Evolutionary conservation across 768 basidiomycete species (phyloP), one percentile per base, ranked within the genome.

Genomic region (Mycena belliarum): DNA sequence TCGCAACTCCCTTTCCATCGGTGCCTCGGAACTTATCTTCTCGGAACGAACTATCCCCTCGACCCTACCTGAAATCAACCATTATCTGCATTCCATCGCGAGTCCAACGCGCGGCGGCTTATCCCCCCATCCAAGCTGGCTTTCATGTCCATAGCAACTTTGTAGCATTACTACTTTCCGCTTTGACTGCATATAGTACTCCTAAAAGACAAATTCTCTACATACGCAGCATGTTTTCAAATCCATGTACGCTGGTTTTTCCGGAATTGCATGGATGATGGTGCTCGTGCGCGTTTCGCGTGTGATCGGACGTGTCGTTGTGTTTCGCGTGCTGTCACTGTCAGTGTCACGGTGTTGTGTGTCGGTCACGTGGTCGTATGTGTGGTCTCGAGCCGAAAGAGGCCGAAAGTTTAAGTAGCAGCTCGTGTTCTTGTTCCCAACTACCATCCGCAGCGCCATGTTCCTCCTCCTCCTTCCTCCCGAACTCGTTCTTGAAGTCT

Each of bases 401-500:
- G n/a, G n/a, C n/a, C n/a, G n/a, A n/a, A n/a, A n/a, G n/a, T n/a
- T n/a, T n/a, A n/a, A n/a, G n/a, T n/a, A n/a, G n/a, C n/a, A n/a
- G n/a, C n/a, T n/a, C n/a, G n/a, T n/a, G n/a, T n/a, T 41, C 46
- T 55, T 59, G 52, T 40, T 45, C 52, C 52, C 50, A 41, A 52
- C 51, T 21, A 40, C 33, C 11, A 26, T 24, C 11, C 20, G 11
- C 8, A 21, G 59, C 28, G 38, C 37, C 20, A 66, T 64, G 54
- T 55, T 79, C 37, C 65, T 75, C 23, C 68, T 72, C 48, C 66
- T 72, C 48, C 66, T 87, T 12, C 85, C 86, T 20, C 74, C 79
- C 24, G 88, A 89, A 69, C 72, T 82, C 32, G 58, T 84, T 25
- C 75, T 89, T 43, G 73, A 85, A 63, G 86, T 89, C 28, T 72